A percentile compares a stretch with the other conserved stretches of the same genome.
Evolutionary conservation across 1,284 basidiomycete genomes (phyloP).

Genomic region (Mycena citricolor): DNA sequence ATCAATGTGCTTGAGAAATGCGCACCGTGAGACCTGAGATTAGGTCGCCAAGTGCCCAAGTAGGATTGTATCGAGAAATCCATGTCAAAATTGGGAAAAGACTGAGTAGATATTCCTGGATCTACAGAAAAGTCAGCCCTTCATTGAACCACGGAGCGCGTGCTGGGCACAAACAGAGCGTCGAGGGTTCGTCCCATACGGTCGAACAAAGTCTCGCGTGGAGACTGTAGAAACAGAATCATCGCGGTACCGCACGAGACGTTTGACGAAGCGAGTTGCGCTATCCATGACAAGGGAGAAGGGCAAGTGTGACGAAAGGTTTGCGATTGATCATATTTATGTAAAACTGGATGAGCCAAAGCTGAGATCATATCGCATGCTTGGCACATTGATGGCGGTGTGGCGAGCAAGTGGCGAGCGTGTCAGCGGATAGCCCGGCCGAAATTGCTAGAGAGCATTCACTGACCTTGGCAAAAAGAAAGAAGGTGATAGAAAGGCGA

Average conservation of each 20-base stretch:
- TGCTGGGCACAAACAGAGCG: slow-evolving; percentile 41
- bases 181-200: slow-evolving; percentile 43
- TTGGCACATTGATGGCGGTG: background rate
- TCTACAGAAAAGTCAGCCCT: slow-evolving; percentile 36
- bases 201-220: slow-evolving; percentile 51
- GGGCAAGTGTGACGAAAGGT: slow-evolving; percentile 2
- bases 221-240: slow-evolving; percentile 57
- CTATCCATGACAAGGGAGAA: slow-evolving; percentile 31
- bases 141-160: slow-evolving; percentile 11
- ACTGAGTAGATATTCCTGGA: slow-evolving; percentile 58
- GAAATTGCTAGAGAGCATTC: too few species aligned
- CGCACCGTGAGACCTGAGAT: too few species aligned
- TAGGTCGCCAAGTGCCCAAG: too few species aligned
- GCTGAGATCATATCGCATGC: background rate
- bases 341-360: background rate
- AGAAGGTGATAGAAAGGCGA: too few species aligned
- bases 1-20: too few species aligned
- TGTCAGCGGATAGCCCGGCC: too few species aligned
- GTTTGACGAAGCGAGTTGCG: slow-evolving; percentile 55
- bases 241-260: slow-evolving; percentile 60
- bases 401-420: too few species aligned
- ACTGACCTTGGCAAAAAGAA: too few species aligned
- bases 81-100: slow-evolving; percentile 85
- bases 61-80: slow-evolving; percentile 83
- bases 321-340: slow-evolving; percentile 1